Evolutionary conservation across 2,329 filamentous ascomycete species (phyloP), one percentile per base, ranked within the genome.

Genomic region (Lanzia echinophila): DNA sequence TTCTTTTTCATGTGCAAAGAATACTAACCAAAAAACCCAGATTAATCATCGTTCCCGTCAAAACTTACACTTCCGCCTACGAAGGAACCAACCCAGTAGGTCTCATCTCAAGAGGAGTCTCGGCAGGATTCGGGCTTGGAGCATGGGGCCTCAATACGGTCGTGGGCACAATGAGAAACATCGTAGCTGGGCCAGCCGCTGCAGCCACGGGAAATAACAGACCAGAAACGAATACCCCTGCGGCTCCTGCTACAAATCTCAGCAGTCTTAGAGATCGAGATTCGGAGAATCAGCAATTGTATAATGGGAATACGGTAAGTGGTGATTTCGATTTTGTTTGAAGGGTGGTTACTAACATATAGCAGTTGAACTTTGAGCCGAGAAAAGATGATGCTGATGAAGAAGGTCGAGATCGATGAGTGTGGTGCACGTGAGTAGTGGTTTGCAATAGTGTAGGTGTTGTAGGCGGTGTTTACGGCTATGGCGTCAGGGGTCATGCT

Each of bases 221-320:
- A 3, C 15, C 33, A 8, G 31, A 19, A 44, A 13, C 54, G 11
- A 24, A 53, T 10, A 15, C 56, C 5, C 55, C 58, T 42, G 49
- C 66, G 66, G 57, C 62, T 68, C 67, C 52, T 65, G 72, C 38
- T 17, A 41, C 15, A n/a, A 74, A 72, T 38, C 69, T 79, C 24
- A 71, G 75, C 47, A 82, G 79, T 1, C 69, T 84, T 52, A 70
- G 72, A 59, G 79, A 84, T 56, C 73, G 77, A 38, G 73, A 76
- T 38, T 74, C 75, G 50, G 71, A 79, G 53, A 77, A 84, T 58
- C 79, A 83, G 43, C 86, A 95, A 65, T 79, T 95, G 45, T 96
- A 96, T 67, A 96, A 96, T 65, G 91, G 91, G 1, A 96, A 96
- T 66, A 88, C 88, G 67, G 88, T 91, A 75, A 70, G 62, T 59